Conservation (phyloP, 2,329 filamentous ascomycete species). For the Nigrospora osmanthi region DNA sequence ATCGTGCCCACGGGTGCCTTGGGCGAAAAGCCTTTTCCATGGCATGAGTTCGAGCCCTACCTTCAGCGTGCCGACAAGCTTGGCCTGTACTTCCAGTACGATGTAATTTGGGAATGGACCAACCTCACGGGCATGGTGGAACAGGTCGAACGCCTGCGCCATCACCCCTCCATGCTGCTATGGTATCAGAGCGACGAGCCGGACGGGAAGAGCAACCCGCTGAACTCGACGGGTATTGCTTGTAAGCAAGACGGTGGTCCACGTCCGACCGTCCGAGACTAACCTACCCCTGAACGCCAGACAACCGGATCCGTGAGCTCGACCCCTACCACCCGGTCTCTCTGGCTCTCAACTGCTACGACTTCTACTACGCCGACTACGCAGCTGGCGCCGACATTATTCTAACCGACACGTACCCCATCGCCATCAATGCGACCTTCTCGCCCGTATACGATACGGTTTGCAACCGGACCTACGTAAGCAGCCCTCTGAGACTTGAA, state of each 20-base stretch:
- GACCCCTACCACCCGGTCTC: conserved; percentile 47
- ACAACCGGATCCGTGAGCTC: conserved; percentile 31
- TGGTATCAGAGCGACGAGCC: conserved; percentile 45
- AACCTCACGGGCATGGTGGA: conserved; percentile 11
- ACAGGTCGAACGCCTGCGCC: conserved; percentile 25
- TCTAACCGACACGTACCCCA: conserved; percentile 40
- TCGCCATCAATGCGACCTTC: conserved; percentile 37
- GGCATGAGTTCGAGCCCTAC: conserved; percentile 11
- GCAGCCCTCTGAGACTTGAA: no score
- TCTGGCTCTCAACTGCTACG: conserved; percentile 41
- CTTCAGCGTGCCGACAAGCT: conserved; percentile 10
- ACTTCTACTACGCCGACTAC: conserved; percentile 44
- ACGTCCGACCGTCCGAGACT: no score
- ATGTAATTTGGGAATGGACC: conserved; percentile 8
- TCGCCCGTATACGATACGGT: conserved; percentile 33
- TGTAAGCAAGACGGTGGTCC: conserved; percentile 9
- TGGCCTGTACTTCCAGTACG: conserved; percentile 11
- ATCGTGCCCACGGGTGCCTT: conserved; percentile 10
- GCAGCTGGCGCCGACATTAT: conserved; percentile 41
- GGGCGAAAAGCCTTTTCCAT: conserved; percentile 9
- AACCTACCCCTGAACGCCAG: neutral
- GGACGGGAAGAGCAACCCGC: conserved; percentile 35
- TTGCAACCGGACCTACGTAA: conserved; percentile 37
- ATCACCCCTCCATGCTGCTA: conserved; percentile 27
- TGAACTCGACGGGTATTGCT: conserved; percentile 32